Base-by-base conservation (phyloP, 257 asterid genomes). In the Phtheirospermum japonicum region DNA sequence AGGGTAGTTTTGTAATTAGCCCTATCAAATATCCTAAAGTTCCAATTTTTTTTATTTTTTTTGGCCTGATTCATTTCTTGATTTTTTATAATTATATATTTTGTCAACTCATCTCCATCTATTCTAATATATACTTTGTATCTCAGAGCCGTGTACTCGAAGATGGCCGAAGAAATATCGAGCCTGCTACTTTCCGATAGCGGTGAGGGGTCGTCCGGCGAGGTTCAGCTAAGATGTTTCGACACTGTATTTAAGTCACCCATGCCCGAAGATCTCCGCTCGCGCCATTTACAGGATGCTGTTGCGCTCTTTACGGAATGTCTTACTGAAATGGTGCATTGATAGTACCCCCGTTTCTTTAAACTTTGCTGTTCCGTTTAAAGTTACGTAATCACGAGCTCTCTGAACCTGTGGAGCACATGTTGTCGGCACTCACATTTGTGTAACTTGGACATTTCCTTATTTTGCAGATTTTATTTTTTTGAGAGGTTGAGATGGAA, bases 141-240 rank as follows among this genome's bases (percentile, higher is more conserved):
- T 60, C 67, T 63, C 90, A 88, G 98, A 78, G 95, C 74, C 32
- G 96, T 83, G 66, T 92, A 58, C 80, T 82, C 95, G 30, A 93
- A 83, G 86, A 93, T 93, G 99, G 95, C 96, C 0, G 96, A 89
- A 73, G 95, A 86, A 76, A 75, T 93, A 16, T 79, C 83, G 73
- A 79, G 71, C 61, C 68, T 84, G 74, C 95, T 89, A 34, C 79
- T 93, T 57, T 82, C 95, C 4, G 85, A 73, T 57, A 76, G 81
- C 19, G 63, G 71, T 4, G 87, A 75, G 64, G 74, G 80, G 34
- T 69, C 79, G 4, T 45, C 81, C 5, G 67, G 72, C 8, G 95
- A 93, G 70, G 78, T 40, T 46, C 97, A 87, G 69, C 74, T 85
- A 42, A 82, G 75, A 67, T 85, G 95, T 78, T 93, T 80, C 10